Evolutionary conservation across 2,329 filamentous ascomycete species (phyloP), one percentile per base, ranked within the genome.

Genomic region (Aspergillus candidus): DNA sequence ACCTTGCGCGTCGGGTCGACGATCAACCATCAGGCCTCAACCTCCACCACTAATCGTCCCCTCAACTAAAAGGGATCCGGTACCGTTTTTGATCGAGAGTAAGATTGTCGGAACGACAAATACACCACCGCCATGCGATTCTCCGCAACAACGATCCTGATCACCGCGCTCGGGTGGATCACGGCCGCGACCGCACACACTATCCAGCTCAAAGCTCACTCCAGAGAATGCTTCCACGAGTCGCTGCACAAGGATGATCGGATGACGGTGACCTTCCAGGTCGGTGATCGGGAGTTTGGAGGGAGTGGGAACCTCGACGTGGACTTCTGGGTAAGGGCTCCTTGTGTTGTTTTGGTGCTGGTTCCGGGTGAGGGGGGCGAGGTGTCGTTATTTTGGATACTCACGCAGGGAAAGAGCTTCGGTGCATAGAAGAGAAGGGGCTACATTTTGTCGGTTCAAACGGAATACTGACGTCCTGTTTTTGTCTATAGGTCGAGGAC

Each of bases 221-320:
- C 88, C 63, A 82, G 89, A 71, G 93, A 98, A 75, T 98, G 93
- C 76, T 98, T 97, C 78, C 87, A 95, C 76, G 93, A 98, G 74
- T 71, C 76, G 58, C 82, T 98, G 48, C 91, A 94, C 75, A 81
- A 79, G 67, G 93, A 95, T 69, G 93, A 98, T 75, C 87, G 85
- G 71, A 98, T 98, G 93, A 96, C 89, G 7, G 90, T 98, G 48
- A 94, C 90, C 27, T 98, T 94, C 77, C 93, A 97, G 74, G 91
- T 97, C 47, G 93, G 93, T 64, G 93, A 98, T 67, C 78, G 91
- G 56, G 93, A 98, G 67, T 96, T 95, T 70, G 91, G 91, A 40
- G 87, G 86, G 41, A 90, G 89, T 46, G 91, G 91, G 30, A 97
- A 96, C 64, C 75, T 98, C 48, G 90, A 97, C 57, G 85, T 98